Evolutionary conservation across 495 filamentous ascomycete species (phyloP).

Genomic region (Xylaria acuta): DNA sequence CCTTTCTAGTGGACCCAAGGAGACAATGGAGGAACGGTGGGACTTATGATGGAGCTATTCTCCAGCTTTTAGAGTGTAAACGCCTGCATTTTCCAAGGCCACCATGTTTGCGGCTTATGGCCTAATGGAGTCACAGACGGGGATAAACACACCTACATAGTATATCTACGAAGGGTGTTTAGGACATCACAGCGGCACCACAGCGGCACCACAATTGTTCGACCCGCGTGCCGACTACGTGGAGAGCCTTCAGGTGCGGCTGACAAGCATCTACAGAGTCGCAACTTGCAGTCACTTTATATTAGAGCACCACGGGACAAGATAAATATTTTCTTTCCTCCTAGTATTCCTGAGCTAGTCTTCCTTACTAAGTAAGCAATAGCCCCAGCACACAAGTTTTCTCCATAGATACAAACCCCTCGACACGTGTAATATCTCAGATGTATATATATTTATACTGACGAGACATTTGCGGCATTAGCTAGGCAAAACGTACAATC

Average conservation of each 20-base stretch:
- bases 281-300: background rate
- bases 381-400: background rate
- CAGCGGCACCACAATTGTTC: constrained; percentile 1
- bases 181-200: background rate
- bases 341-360: background rate
- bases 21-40: constrained; percentile 7
- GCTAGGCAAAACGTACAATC: background rate
- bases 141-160: background rate
- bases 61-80: constrained; percentile 13
- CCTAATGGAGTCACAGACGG: constrained; percentile 15
- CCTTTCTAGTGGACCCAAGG: constrained; percentile 8
- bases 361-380: background rate
- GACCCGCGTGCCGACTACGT: background rate
- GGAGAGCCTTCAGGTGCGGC: background rate
- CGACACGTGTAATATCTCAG: background rate
- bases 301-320: background rate
- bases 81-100: background rate
- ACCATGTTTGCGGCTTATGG: background rate
- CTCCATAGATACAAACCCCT: background rate
- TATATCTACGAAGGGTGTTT: background rate
- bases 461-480: background rate
- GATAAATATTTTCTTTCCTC: background rate
- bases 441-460: background rate
- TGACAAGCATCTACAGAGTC: constrained; percentile 1
- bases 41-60: constrained; percentile 15